Evolutionary conservation across 352 stramenopile species (phyloP), one percentile per base, ranked within the genome.

Genomic region (Blastocystis sp.): DNA sequence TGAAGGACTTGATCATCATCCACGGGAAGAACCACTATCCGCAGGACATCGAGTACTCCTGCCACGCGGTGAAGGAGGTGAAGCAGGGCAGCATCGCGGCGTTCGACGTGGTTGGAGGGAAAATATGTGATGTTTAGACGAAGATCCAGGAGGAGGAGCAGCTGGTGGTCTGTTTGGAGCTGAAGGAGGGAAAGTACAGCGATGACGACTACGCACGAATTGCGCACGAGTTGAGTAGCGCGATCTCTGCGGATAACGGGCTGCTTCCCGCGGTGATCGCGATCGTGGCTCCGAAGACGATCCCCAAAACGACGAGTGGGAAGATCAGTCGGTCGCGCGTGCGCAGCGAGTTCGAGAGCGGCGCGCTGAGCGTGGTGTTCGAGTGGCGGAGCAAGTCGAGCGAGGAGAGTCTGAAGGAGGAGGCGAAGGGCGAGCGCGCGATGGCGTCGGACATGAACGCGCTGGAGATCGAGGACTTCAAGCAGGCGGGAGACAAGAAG

Each of bases 1-100:
- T 98, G 67, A 99, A 99, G 92, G 98, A 99, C 91, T 91, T 99
- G 29, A 96, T 99, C 77, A 99, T 99, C 92, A 95, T 99, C 63
- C 94, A 96, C n/a, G 98, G 98, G 9, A 93, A 96, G 1, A 99
- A 99, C 92, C 96, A 99, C 91, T 99, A 99, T 91, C 98, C 98
- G 13, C 96, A 99, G 92, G 98, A 99, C 91, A 93, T 99, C 29
- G 97, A 99, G 90, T 92, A 94, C 12, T 97, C 95, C 10, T 95
- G 95, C 0, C 96, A 98, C 92, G 91, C 78, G 12, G 91, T 94
- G 59, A 88, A 92, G 62, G 93, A 95, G 13, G 88, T 85, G 31
- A 59, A 59, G 31, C 50, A 88, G 33, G 97, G 97, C 31, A 98
- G 96, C 90, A 96, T 94, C 41, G 96, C 96, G 2, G 96, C 96